phyloP scores from a whole-genome alignment of 2,329 filamentous ascomycete species.

The Lasiodiplodia gonubiensis region DNA sequence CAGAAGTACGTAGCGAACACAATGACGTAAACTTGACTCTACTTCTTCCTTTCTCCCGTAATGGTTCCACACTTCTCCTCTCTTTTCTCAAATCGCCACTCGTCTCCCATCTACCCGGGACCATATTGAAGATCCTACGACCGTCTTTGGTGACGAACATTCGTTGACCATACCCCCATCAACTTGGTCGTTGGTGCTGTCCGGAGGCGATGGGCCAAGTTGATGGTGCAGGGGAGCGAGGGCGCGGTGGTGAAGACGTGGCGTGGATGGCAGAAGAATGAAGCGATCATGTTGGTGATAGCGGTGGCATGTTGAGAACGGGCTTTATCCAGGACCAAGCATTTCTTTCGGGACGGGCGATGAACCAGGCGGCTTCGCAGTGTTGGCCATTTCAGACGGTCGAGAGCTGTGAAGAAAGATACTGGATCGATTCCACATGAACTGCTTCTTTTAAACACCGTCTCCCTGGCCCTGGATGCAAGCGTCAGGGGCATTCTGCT shows the following conservation, averaged over 20 bases:
- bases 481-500: neutral
- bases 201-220: too few species aligned
- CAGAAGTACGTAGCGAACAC: neutral
- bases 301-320: too few species aligned
- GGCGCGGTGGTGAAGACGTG: too few species aligned
- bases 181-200: neutral
- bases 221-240: too few species aligned
- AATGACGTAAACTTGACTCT: neutral
- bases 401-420: neutral
- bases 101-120: neutral
- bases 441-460: neutral
- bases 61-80: neutral
- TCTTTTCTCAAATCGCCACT: neutral
- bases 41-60: neutral
- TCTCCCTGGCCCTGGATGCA: neutral
- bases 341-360: neutral
- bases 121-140: neutral
- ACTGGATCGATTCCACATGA: neutral
- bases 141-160: neutral
- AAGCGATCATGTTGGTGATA: too few species aligned
- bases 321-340: neutral
- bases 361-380: neutral
- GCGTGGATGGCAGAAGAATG: too few species aligned
- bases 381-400: neutral
- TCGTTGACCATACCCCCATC: neutral